Conservation (phyloP, 257 asterid genomes). For the Lantana camara region DNA sequence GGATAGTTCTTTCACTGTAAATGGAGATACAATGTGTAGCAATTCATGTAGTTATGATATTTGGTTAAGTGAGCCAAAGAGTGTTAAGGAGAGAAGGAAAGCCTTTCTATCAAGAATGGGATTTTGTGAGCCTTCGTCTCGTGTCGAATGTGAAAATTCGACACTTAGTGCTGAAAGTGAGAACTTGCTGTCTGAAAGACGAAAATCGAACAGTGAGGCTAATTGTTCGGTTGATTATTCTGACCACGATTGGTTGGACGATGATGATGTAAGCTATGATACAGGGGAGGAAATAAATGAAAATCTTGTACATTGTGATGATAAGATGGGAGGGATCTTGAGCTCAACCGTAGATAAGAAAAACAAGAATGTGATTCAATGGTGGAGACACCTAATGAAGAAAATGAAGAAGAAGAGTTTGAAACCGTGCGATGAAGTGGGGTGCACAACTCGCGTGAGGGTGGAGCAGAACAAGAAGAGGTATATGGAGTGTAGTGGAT, state of each 20-base stretch:
- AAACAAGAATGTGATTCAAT: slow-evolving; percentile 41
- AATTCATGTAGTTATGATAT: slow-evolving; percentile 37
- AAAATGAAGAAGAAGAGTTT: slow-evolving; percentile 39
- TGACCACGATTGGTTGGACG: slow-evolving; percentile 37
- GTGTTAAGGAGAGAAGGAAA: slow-evolving; percentile 60
- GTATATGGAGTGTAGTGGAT: slow-evolving; percentile 52
- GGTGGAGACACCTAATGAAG: slow-evolving; percentile 51
- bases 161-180: slow-evolving; percentile 31
- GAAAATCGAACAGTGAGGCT: slow-evolving; percentile 54
- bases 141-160: slow-evolving; percentile 24
- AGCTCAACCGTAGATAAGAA: slow-evolving; percentile 19
- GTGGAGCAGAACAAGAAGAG: slow-evolving; percentile 46
- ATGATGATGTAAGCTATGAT: slow-evolving; percentile 28
- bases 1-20: slow-evolving; percentile 37
- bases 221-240: slow-evolving; percentile 48
- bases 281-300: slow-evolving; percentile 20
- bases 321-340: slow-evolving; percentile 13
- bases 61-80: slow-evolving; percentile 69
- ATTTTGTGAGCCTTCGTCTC: slow-evolving; percentile 28
- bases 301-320: background rate
- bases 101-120: slow-evolving; percentile 54
- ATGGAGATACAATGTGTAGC: slow-evolving; percentile 13
- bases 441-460: slow-evolving; percentile 30
- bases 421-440: slow-evolving; percentile 15
- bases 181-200: slow-evolving; percentile 30